Base-by-base conservation (phyloP, 2,329 filamentous ascomycete genomes). In the Byssochlamys sp. region DNA sequence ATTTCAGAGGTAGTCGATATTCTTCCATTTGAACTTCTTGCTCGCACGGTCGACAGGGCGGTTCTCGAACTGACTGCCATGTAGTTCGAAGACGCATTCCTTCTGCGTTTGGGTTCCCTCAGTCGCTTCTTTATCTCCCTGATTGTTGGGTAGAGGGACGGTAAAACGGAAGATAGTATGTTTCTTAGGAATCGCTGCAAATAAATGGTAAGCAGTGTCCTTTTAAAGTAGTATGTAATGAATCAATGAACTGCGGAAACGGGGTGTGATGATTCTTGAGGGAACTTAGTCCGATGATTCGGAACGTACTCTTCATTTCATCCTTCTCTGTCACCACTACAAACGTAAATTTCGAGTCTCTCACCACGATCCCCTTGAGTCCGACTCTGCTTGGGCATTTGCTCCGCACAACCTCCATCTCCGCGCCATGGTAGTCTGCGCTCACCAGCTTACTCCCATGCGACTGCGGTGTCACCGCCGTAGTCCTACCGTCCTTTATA, bases 371-470 rank as follows among this genome's bases (percentile, higher is more conserved):
- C 14, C 94, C 94, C 65, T 80, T 83, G 56, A 92, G 74, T 0
- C 94, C 92, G 0, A 99, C 91, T 14, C 92, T 80, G 56, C 88
- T 85, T 14, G 87, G 83, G 70, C 91, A 96, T 29, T 83, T 77
- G 71, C 91, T 94, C 65, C 91, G 77, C 57, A 92, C 88, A 25
- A 97, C 90, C 74, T 91, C 85, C 24, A 96, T 72, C 64, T 85
- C 78, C 14, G 92, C 91, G 1, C 94, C 94, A 71, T 97, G 91
- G 66, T 91, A 92, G 73, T 99, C 94, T 1, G 91, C 92, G 58
- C 87, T 90, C 51, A 84, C 85, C 33, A 99, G 76, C 72, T 94
- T 88, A 55, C 69, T 71, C 24, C 77, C 77, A 61, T 75, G 73
- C 49, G 67, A 67, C 39, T 67, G 60, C 3, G 88, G 87, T 4